phyloP scores from a whole-genome alignment of 148 eudicot genomes.

The Spergularia bocconei region DNA sequence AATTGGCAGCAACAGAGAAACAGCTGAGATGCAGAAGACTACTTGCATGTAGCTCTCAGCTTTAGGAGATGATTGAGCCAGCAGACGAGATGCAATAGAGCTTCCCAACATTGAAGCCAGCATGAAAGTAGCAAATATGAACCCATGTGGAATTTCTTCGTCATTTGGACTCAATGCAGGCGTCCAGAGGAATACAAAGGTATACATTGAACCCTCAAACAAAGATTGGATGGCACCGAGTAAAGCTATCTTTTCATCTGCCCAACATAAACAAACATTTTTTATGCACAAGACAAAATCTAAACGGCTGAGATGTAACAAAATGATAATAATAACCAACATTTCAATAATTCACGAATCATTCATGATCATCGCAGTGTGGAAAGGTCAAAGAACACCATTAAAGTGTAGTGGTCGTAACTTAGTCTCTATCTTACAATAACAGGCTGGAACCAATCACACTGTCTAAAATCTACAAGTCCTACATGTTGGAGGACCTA shows the following conservation, averaged over 20 bases:
- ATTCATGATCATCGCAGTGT: neutral
- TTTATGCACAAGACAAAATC: neutral
- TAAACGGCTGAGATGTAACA: neutral
- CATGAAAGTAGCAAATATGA: slow-evolving; percentile 97
- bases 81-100: slow-evolving; percentile 80
- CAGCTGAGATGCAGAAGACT: slow-evolving; percentile 75
- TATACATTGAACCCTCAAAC: slow-evolving; percentile 98
- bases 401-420: neutral
- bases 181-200: slow-evolving; percentile 97
- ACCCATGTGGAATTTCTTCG: slow-evolving; percentile 94
- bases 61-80: slow-evolving; percentile 62
- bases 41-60: slow-evolving; percentile 98
- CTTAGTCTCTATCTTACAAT: neutral
- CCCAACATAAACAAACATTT: slow-evolving; percentile 8
- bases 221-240: slow-evolving; percentile 96
- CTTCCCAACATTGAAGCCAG: slow-evolving; percentile 98
- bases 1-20: slow-evolving; percentile 81
- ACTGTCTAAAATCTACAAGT: neutral
- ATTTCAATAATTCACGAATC: neutral
- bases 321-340: neutral
- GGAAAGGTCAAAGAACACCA: neutral
- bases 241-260: slow-evolving; percentile 96
- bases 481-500: slow-evolving; percentile 21
- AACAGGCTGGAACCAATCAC: neutral
- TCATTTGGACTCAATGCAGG: slow-evolving; percentile 97